Percentiles rank a stretch among this genome's conserved stretches.
Conservation (phyloP, 345 rosid species). For the Lenwebbia sp. region DNA sequence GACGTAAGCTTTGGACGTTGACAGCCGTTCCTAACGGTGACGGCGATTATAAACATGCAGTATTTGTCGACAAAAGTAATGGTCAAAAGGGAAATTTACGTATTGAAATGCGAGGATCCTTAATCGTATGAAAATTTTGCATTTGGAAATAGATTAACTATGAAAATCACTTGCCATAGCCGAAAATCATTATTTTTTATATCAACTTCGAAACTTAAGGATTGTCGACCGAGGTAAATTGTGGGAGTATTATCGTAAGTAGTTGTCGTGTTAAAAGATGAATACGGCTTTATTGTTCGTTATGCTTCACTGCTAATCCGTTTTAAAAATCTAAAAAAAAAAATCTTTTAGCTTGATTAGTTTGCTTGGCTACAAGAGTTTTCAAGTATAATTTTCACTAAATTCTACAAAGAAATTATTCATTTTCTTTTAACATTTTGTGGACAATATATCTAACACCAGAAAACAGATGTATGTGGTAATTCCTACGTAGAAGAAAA, state of each 20-base stretch:
- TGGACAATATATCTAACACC: not conserved
- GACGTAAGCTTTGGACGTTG: not conserved
- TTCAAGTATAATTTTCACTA: not conserved
- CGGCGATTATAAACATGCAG: not conserved
- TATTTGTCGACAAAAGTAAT: no score
- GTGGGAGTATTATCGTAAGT: not conserved
- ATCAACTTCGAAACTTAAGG: not conserved
- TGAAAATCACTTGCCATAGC: not conserved
- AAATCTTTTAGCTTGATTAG: not conserved
- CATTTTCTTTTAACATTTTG: not conserved
- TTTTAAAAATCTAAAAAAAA: not conserved
- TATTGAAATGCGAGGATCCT: not conserved
- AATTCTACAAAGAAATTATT: not conserved
- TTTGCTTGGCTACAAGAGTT: not conserved
- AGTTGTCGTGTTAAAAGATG: fast-evolving
- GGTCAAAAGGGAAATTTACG: not conserved
- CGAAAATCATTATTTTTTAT: not conserved
- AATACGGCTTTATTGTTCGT: not conserved
- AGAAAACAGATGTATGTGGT: not conserved
- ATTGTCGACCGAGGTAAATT: no score
- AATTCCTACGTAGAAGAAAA: not conserved
- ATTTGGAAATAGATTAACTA: not conserved
- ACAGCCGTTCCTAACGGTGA: not conserved
- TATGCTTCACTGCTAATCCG: not conserved
- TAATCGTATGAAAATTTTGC: not conserved